These are phyloP conservation scores for Tetrapyrgos nigripes DNA, from an alignment of 1,284 basidiomycete genomes.

Conservation along the genomic window DNA sequence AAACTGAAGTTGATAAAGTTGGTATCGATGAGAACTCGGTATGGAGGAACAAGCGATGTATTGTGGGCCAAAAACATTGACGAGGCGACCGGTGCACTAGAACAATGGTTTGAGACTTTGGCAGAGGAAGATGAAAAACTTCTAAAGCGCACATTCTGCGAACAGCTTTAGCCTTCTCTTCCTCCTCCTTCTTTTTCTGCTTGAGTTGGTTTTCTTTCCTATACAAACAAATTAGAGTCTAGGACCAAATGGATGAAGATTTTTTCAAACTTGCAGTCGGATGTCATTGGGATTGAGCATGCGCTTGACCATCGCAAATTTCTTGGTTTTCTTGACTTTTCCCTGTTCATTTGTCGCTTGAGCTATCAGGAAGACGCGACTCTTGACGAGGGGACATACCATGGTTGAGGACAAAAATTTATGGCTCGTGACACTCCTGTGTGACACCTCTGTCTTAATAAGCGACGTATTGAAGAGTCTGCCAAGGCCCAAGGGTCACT, in stretches of 20 bases:
- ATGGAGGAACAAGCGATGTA: conserved; percentile 94
- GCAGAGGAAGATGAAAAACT: conserved; percentile 14
- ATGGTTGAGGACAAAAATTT: background rate
- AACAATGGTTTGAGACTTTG: conserved; percentile 9
- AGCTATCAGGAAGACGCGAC: background rate
- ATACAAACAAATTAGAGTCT: conserved; percentile 17
- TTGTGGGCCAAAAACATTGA: conserved; percentile 97
- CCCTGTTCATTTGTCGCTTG: conserved; percentile 54
- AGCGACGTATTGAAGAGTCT: background rate
- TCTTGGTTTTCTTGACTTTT: conserved; percentile 94
- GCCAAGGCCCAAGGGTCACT: too few species aligned
- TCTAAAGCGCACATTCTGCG: conserved; percentile 66
- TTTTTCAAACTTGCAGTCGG: conserved; percentile 74
- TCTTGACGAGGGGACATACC: background rate
- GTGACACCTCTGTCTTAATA: background rate
- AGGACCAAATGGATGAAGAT: background rate
- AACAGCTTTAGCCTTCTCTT: conserved; percentile 74
- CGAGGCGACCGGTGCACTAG: conserved; percentile 82
- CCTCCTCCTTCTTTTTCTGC: conserved; percentile 79
- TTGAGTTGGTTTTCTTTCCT: conserved; percentile 86
- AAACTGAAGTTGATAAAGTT: conserved; percentile 99
- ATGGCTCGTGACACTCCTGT: background rate
- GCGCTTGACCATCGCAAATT: conserved; percentile 95
- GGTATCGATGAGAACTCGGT: conserved; percentile 97
- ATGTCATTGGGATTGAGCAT: conserved; percentile 96